Evolutionary conservation across 768 basidiomycete genomes (phyloP).

Genomic region (Hortiboletus flavorubellus): DNA sequence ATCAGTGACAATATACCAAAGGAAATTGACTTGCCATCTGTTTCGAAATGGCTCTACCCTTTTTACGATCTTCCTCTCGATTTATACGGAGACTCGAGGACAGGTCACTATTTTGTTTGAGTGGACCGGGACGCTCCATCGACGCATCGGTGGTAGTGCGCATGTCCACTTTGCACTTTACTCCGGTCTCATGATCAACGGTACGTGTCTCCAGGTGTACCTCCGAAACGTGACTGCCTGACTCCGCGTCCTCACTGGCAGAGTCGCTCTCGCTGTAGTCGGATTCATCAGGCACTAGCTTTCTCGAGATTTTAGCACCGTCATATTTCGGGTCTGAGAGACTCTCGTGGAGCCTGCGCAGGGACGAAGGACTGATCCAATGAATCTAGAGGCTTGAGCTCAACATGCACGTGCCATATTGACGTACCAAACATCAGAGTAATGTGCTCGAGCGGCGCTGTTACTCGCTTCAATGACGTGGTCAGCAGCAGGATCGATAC

Average conservation of each 20-base stretch:
- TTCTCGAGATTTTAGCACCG: constrained; percentile 62
- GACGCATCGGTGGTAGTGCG: constrained; percentile 14
- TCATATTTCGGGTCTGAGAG: constrained; percentile 78
- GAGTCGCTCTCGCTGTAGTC: constrained; percentile 14
- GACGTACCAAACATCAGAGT: constrained; percentile 76
- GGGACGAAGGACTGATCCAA: constrained; percentile 55
- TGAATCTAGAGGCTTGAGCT: constrained; percentile 1
- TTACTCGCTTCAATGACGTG: constrained; percentile 28
- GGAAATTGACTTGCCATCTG: constrained; percentile 64
- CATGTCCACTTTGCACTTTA: constrained; percentile 8
- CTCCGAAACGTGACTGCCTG: constrained; percentile 23
- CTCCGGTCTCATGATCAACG: constrained; percentile 12
- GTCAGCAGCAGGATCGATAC: constrained; percentile 39
- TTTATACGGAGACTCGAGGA: constrained; percentile 52
- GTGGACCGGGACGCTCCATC: neutral
- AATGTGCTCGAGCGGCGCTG: constrained; percentile 63
- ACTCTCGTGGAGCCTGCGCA: constrained; percentile 63
- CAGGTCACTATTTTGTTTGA: constrained; percentile 38
- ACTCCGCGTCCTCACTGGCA: constrained; percentile 13
- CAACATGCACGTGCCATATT: constrained; percentile 20
- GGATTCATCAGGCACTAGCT: constrained; percentile 44
- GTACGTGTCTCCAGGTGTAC: neutral
- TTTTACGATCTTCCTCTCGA: constrained; percentile 68
- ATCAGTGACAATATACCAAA: constrained; percentile 3
- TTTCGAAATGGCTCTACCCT: constrained; percentile 78